Evolutionary conservation across 768 basidiomycete genomes (phyloP), one percentile per base, ranked within the genome.

Genomic region (Mycena epipterygia): DNA sequence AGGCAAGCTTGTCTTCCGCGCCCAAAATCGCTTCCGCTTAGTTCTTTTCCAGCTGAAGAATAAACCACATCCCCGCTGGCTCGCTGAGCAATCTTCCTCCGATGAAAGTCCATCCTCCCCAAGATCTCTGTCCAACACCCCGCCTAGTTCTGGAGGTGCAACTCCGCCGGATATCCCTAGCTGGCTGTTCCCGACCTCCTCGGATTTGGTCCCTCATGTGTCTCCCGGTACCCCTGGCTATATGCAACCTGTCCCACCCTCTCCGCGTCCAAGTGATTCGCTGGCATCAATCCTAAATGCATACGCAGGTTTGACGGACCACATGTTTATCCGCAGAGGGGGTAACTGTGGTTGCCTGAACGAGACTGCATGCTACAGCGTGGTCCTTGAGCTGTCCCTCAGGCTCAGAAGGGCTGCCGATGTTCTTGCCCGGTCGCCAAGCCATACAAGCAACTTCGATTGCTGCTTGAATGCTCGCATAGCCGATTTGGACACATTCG

Each of bases 371-470:
- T 71, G 64, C 53, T 71, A 71, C 37, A 62, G 55, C 19, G 66
- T 35, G 30, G 71, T 68, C 35, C 71, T 72, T 19, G 66, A 68
- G 53, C 66, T 72, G 41, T 68, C 71, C 9, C 66, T 68, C 37
- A n/a, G 62, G 39, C 71, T 72, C 63, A 56, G 70, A 21, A 67
- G 37, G 21, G 55, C 70, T 13, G 62, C 71, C 16, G 58, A 68
- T n/a, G 57, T 72, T 11, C 71, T 72, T 37, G 29, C 71, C 42
- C 66, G 63, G 29, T 71, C 52, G 39, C 67, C 67, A 29, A 68
- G 58, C 35, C 66, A 72, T 56, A 53, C 57, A 25, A 64, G 39
- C 33, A n/a, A 35, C 32, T n/a, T 55, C n/a, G 61, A 55, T 25
- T 72, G 71, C 56, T 25, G 61, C 1, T 35, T 72, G 61, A 72